Evolutionary conservation across 139 green algal species (phyloP).

Genomic region (Chlorella sp.): DNA sequence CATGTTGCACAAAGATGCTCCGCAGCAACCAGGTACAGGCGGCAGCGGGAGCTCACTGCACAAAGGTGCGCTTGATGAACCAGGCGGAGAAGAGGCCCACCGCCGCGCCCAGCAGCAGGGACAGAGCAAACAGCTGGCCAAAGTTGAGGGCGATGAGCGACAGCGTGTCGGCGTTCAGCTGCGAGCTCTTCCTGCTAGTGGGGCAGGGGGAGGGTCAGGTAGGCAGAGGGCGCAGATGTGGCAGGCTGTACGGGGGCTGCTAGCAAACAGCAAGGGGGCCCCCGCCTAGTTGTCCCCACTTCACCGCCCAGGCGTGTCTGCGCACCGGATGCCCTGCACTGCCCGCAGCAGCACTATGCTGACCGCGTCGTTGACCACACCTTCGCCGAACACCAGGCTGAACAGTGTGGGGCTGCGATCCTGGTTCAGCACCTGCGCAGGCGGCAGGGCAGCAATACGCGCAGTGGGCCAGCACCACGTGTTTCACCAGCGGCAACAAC

Average conservation of each 20-base stretch:
- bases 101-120: slow-evolving; percentile 34
- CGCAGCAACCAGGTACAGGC: no score
- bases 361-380: slow-evolving; percentile 93
- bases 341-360: slow-evolving; percentile 86
- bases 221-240: background rate
- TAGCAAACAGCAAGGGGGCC: background rate
- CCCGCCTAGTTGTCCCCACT: no score
- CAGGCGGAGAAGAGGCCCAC: slow-evolving; percentile 49
- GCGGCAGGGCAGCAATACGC: background rate
- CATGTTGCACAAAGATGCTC: no score
- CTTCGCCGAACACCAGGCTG: slow-evolving; percentile 91
- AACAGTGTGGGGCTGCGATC: slow-evolving; percentile 78
- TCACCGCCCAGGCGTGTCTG: background rate
- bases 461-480: no score
- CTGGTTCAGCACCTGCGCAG: slow-evolving; percentile 40
- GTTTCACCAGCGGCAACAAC: no score
- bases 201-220: background rate
- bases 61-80: slow-evolving; percentile 47
- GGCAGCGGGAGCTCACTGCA: background rate
- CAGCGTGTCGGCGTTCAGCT: slow-evolving; percentile 33
- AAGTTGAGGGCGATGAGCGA: slow-evolving; percentile 30
- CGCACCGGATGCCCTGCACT: slow-evolving; percentile 57
- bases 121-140: slow-evolving; percentile 33
- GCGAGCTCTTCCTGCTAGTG: background rate
- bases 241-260: no score